These are phyloP conservation scores for Neonectria ditissima DNA, from an alignment of 2,329 filamentous ascomycete genomes.

Conservation along the genomic window DNA sequence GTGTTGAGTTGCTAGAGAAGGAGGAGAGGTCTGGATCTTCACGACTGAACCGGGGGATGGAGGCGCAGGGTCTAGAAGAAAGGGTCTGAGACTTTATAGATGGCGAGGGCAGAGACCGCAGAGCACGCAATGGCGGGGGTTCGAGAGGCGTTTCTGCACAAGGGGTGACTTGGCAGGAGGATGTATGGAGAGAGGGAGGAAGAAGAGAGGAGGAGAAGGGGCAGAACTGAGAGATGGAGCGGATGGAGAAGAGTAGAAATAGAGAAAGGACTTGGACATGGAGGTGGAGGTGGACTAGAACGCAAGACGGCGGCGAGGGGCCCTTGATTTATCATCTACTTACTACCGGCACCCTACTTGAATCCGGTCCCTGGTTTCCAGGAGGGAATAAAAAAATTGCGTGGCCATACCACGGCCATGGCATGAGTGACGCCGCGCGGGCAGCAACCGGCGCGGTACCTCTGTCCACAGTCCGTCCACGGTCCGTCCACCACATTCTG, in stretches of 20 bases:
- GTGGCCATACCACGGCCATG: constrained; percentile 31
- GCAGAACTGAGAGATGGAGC: not conserved
- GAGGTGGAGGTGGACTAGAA: constrained; percentile 10
- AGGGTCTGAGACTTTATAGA: constrained; percentile 24
- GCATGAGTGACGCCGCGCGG: constrained; percentile 15
- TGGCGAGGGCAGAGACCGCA: constrained; percentile 27
- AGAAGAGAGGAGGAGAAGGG: constrained; percentile 17
- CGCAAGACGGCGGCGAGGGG: constrained; percentile 25
- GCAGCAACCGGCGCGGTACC: no score
- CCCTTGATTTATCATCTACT: constrained; percentile 40
- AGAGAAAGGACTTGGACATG: constrained; percentile 1
- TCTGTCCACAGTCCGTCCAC: no score
- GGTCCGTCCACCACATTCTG: constrained; percentile 13
- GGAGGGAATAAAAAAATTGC: constrained; percentile 40
- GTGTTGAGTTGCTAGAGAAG: constrained; percentile 21
- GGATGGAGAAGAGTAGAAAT: constrained; percentile 14
- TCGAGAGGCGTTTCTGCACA: constrained; percentile 34
- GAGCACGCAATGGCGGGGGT: constrained; percentile 51
- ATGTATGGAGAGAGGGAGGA: constrained; percentile 22
- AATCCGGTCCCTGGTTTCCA: constrained; percentile 29
- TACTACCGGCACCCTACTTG: constrained; percentile 39
- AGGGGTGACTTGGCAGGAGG: constrained; percentile 27
- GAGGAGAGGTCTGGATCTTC: constrained; percentile 16
- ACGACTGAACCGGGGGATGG: constrained; percentile 21
- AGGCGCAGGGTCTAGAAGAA: constrained; percentile 13